Conservation (phyloP, 2,329 filamentous ascomycete species). For the Sordariomycetes sp. region DNA sequence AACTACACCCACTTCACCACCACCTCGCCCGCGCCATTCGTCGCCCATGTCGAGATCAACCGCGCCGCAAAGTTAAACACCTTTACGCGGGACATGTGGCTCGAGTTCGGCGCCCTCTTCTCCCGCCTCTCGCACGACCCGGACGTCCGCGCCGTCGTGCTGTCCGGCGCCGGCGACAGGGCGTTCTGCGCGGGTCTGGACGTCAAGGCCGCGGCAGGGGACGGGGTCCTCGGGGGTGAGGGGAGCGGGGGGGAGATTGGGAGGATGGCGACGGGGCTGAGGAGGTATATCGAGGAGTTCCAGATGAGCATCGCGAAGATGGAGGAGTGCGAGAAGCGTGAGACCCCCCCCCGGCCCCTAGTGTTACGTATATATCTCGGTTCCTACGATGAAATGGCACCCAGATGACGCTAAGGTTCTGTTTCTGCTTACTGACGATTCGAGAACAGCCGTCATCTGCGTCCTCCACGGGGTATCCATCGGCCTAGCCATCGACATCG, state of each 20-base stretch:
- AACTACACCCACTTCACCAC: slow-evolving; percentile 58
- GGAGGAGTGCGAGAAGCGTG: slow-evolving; percentile 82
- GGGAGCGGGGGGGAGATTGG: slow-evolving; percentile 49
- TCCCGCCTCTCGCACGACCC: slow-evolving; percentile 56
- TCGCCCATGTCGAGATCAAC: slow-evolving; percentile 90
- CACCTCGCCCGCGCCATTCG: slow-evolving; percentile 55
- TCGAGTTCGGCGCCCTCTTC: slow-evolving; percentile 65
- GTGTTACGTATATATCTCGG: not conserved
- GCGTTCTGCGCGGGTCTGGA: slow-evolving; percentile 84
- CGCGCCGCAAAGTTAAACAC: slow-evolving; percentile 78
- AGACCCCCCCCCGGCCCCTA: slow-evolving; percentile 14
- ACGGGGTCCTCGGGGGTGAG: slow-evolving; percentile 23
- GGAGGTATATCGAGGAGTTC: slow-evolving; percentile 63
- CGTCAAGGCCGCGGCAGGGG: slow-evolving; percentile 53
- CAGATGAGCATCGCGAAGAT: slow-evolving; percentile 65
- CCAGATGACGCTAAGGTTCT: no score
- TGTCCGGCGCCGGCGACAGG: slow-evolving; percentile 68
- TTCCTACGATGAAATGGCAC: not conserved
- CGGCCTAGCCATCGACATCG: slow-evolving; percentile 66
- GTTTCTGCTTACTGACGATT: no score
- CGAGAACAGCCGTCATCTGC: slow-evolving; percentile 55
- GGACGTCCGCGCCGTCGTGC: slow-evolving; percentile 60
- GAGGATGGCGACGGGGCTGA: slow-evolving; percentile 46
- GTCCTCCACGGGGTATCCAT: slow-evolving; percentile 68
- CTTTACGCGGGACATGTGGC: slow-evolving; percentile 77